Evolutionary conservation across 2,329 filamentous ascomycete species (phyloP).

Genomic region (Paracorniculantispora psalliotae): DNA sequence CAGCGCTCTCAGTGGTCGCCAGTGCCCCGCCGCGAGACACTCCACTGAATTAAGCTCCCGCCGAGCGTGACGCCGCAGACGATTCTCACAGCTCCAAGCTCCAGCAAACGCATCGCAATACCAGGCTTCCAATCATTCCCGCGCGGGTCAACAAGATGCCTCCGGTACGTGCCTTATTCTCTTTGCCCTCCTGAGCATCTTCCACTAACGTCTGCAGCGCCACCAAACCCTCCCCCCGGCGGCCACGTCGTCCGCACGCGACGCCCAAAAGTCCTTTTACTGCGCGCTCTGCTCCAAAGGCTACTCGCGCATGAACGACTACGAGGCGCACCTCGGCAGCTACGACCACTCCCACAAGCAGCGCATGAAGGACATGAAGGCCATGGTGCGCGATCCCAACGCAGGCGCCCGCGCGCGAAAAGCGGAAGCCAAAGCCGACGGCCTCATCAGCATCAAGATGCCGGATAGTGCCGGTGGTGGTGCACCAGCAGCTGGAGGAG

Average conservation of each 20-base stretch:
- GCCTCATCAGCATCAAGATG: slow-evolving; percentile 63
- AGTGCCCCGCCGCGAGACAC: neutral
- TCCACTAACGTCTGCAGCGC: slow-evolving; percentile 42
- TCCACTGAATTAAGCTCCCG: neutral
- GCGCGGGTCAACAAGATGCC: neutral
- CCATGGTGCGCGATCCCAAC: slow-evolving; percentile 68
- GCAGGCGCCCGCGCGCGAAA: slow-evolving; percentile 61
- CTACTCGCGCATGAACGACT: slow-evolving; percentile 92
- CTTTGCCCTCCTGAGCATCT: neutral
- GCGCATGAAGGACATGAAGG: slow-evolving; percentile 82
- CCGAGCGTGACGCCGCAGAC: neutral
- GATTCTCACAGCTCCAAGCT: too few relatives aligned
- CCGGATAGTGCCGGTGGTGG: slow-evolving; percentile 31
- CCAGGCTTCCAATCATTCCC: neutral
- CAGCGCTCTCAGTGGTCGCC: neutral
- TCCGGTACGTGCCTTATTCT: neutral
- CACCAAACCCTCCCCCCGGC: slow-evolving; percentile 55
- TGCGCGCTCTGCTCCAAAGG: slow-evolving; percentile 88
- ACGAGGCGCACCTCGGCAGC: slow-evolving; percentile 86
- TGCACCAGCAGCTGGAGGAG: slow-evolving; percentile 28
- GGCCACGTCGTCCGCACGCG: slow-evolving; percentile 61
- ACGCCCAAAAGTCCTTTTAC: slow-evolving; percentile 75
- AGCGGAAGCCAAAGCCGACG: slow-evolving; percentile 65
- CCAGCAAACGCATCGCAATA: neutral
- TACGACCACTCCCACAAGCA: slow-evolving; percentile 97